Base-by-base conservation (phyloP, 1,284 basidiomycete species). In the Ceratobasidium sp. region DNA sequence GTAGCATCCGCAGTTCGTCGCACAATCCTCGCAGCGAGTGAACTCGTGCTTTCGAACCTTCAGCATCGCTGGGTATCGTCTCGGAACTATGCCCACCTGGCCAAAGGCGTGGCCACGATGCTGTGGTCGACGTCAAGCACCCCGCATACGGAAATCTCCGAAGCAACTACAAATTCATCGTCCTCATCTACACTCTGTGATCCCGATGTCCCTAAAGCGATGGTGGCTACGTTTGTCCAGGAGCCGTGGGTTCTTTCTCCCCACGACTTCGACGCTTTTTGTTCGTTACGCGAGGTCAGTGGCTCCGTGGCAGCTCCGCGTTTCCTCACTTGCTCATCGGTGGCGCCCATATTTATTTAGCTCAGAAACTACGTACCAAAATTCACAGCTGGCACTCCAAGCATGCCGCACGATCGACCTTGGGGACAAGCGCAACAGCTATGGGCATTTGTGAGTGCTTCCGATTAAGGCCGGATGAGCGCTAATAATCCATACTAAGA, bases 181-280 rank as follows among this genome's bases (percentile, higher is more conserved):
- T 69, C 66, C 21, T 69, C 66, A 41, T 41, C 28, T 4, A 69
- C 66, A 9, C 41, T 69, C 13, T 69, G 66, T 43, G 66, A 69
- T 32, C 38, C 66, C 41, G 66, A 69, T 5, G 18, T 28, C 18
- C 66, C 66, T 41, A 52, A 43, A 54, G 66, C 66, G n/a, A 69
- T 54, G 18, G 66, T 69, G 26, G 66, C 66, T 13, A 57, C 66
- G 8, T 69, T 69, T 69, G 52, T 57, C 21, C 66, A 57, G 35
- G 66, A 69, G 43, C 66, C 66, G 30, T 69, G 66, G 66, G 66
- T 69, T 16, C 52, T 69, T n/a, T 69, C 66, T n/a, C 66, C 66
- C 28, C 38, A 57, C 28, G 52, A 69, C 28, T 69, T 69, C 47
- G 52, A 54, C 16, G 41, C 66, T 11, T 69, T 69, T 57, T 69